A percentile compares a stretch with the other conserved stretches of the same genome.
phyloP scores from a whole-genome alignment of 148 eudicot genomes.

The Arctostaphylos glauca region DNA sequence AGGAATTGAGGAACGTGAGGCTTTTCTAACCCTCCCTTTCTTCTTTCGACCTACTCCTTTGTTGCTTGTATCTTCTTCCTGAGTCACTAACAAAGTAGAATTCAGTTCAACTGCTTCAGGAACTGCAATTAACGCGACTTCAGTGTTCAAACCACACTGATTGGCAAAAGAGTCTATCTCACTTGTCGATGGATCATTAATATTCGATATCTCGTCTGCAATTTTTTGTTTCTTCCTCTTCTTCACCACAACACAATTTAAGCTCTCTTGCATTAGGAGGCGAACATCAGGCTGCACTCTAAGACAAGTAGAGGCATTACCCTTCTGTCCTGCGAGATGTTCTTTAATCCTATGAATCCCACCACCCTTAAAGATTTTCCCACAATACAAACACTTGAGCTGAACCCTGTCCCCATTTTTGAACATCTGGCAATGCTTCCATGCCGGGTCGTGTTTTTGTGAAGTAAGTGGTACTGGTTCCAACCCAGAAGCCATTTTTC shows the following conservation, averaged over 20 bases:
- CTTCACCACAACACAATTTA: slow-evolving; percentile 56
- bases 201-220: slow-evolving; percentile 42
- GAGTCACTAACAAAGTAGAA: slow-evolving; percentile 29
- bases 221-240: slow-evolving; percentile 75
- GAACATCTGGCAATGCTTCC: slow-evolving; percentile 89
- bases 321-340: slow-evolving; percentile 83
- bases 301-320: slow-evolving; percentile 65
- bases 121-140: slow-evolving; percentile 41
- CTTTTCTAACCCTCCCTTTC: slow-evolving; percentile 61
- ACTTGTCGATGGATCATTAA: slow-evolving; percentile 23
- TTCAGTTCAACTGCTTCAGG: slow-evolving; percentile 44
- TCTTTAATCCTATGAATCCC: slow-evolving; percentile 94
- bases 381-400: slow-evolving; percentile 81
- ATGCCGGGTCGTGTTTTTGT: slow-evolving; percentile 93
- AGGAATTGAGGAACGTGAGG: slow-evolving; percentile 20
- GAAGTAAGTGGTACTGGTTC: slow-evolving; percentile 71
- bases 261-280: slow-evolving; percentile 69
- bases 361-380: slow-evolving; percentile 87
- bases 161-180: slow-evolving; percentile 38
- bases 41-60: slow-evolving; percentile 49
- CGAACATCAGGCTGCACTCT: slow-evolving; percentile 60
- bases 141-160: slow-evolving; percentile 46
- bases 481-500: slow-evolving; percentile 51
- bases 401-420: slow-evolving; percentile 74
- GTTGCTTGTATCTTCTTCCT: slow-evolving; percentile 41